Conservation (phyloP, 768 basidiomycete species). For the Rhizopogon vulgaris region DNA sequence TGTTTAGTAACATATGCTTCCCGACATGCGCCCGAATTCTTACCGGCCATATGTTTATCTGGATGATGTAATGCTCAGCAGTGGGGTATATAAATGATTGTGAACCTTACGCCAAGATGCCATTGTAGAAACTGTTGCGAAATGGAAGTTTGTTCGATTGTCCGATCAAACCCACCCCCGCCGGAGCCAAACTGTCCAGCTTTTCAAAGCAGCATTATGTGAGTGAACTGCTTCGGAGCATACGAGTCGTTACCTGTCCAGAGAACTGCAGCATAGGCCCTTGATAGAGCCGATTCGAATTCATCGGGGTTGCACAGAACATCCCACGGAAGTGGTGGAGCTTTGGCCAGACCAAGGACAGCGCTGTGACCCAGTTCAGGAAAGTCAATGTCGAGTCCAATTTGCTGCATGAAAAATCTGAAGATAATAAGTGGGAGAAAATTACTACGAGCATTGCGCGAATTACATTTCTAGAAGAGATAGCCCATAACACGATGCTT, state of each 20-base stretch:
- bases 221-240: neutral
- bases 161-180: slow-evolving; percentile 7
- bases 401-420: neutral
- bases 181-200: slow-evolving; percentile 7
- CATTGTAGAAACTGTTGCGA: slow-evolving; percentile 4
- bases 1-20: neutral
- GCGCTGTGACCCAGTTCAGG: accelerated
- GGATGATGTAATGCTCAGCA: neutral
- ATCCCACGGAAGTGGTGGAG: neutral
- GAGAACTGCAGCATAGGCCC: slow-evolving; percentile 2
- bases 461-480: neutral
- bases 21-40: neutral
- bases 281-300: slow-evolving; percentile 2
- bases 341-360: no score
- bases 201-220: neutral
- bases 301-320: neutral
- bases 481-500: neutral
- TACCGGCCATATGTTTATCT: slow-evolving; percentile 14
- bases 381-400: neutral
- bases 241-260: slow-evolving; percentile 7
- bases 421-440: neutral
- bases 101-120: slow-evolving; percentile 10
- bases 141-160: neutral
- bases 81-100: neutral
- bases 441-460: neutral